Evolutionary conservation across 192 early-diverging fungal species (phyloP), one percentile per base, ranked within the genome.

Genomic region (Coemansia sp.): DNA sequence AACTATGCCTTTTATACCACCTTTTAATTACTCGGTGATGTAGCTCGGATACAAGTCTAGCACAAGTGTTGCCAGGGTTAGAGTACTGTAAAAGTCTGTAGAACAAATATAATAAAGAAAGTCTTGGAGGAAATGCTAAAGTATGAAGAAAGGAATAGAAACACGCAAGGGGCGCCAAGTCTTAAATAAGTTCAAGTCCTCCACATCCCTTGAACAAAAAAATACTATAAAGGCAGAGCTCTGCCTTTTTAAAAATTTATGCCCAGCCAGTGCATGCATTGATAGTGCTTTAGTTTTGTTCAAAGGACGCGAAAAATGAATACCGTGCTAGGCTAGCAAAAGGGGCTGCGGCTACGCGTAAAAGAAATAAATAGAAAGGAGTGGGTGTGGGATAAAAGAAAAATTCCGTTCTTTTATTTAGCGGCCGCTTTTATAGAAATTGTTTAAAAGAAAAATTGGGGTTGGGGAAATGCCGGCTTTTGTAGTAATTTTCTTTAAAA

Each of bases 201-300:
- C 9, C 5, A 14, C 25, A 15, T 64, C 26, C 51, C 47, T 17
- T 47, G 20, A 53, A 46, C 15, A 47, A 54, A 57, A 59, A 64
- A 63, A 37, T 36, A 57, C 2, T 34, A 44, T 44, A 44, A 44
- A 44, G 40, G 15, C 47, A 11, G 5, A 21, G 50, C 3, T 22
- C n/a, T 3, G 5, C 50, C 10, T 52, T 52, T 52, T 22, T 26
- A 52, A 6, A 59, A 9, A n/a, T 21, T 46, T 38, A 19, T 46
- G 57, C 57, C 44, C 34, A 40, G 14, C 21, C 34, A 34, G 31
- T 8, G 31, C 31, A 34, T 6, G 31, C 31, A 34, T 34, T 34
- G 6, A 7, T 7, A 1, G 31, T 34, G 31, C 40, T 44, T 44
- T 44, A 15, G 15, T 44, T 44, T 44, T 44, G 14, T 44, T 44